Conservation (phyloP, 805 yeast genomes). For the Pichia scutulata region DNA sequence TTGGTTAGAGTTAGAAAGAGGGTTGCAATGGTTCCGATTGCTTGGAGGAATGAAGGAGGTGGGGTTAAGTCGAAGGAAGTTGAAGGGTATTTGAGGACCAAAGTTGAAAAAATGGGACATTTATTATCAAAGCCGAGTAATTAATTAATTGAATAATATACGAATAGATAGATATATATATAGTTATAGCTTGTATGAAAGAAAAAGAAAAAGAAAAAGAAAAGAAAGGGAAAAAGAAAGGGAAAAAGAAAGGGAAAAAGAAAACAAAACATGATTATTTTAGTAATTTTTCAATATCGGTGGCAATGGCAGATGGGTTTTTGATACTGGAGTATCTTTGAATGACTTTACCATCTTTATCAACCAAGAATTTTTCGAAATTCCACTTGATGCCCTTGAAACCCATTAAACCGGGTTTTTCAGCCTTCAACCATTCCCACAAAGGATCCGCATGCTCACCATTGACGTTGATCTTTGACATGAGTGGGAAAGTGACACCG, state of each 20-base stretch:
- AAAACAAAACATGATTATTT: constrained; percentile 13
- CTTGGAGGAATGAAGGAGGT: constrained; percentile 57
- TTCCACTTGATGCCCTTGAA: constrained; percentile 60
- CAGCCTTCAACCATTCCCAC: constrained; percentile 62
- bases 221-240: neutral
- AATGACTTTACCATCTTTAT: constrained; percentile 47
- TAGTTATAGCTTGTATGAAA: no score
- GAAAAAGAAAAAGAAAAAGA: neutral
- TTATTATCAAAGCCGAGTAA: constrained; percentile 43
- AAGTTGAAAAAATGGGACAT: constrained; percentile 97
- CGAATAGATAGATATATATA: no score
- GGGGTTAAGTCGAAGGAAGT: constrained; percentile 84
- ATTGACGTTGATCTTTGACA: constrained; percentile 84
- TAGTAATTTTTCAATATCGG: constrained; percentile 52
- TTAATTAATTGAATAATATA: neutral
- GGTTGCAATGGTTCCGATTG: constrained; percentile 94
- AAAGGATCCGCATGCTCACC: constrained; percentile 78
- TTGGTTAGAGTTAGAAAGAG: constrained; percentile 74
- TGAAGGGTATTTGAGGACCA: constrained; percentile 88
- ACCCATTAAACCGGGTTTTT: constrained; percentile 55
- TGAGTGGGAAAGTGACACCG: constrained; percentile 86
- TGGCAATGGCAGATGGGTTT: constrained; percentile 54
- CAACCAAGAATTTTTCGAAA: constrained; percentile 52
- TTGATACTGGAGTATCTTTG: constrained; percentile 52
- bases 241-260: neutral